phyloP scores from a whole-genome alignment of 169 alveolate species.

The Besnoitia besnoiti region DNA sequence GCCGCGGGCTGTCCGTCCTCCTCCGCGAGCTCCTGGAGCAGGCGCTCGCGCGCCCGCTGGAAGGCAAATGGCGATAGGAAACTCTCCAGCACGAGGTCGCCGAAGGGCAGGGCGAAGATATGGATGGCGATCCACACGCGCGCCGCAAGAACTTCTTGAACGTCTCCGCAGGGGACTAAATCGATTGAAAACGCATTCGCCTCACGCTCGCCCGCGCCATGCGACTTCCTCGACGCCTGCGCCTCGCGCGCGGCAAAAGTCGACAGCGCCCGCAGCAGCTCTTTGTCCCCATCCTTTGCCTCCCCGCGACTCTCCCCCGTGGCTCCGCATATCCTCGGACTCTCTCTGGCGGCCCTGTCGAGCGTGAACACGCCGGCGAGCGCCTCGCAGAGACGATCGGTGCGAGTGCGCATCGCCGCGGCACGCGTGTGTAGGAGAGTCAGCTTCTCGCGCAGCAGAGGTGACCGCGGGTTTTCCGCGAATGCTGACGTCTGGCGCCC shows the following conservation, averaged over 20 bases:
- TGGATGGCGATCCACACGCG: slow-evolving; percentile 9
- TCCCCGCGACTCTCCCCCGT: not conserved
- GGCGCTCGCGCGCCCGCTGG: not conserved
- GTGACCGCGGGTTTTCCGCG: no score
- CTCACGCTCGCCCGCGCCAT: not conserved
- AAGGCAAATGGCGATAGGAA: not conserved
- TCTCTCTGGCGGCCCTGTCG: not conserved
- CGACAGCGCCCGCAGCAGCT: not conserved
- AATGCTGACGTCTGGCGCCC: not conserved
- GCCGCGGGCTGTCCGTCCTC: not conserved
- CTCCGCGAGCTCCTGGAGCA: not conserved
- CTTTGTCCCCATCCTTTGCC: not conserved
- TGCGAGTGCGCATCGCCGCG: not conserved
- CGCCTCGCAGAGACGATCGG: not conserved
- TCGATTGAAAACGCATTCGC: not conserved
- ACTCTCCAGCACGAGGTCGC: slow-evolving; percentile 8
- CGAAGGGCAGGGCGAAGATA: slow-evolving; percentile 18
- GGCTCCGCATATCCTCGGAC: not conserved
- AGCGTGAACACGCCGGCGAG: not conserved
- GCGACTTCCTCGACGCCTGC: not conserved
- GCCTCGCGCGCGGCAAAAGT: not conserved
- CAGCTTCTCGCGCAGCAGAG: no score
- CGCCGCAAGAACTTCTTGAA: not conserved
- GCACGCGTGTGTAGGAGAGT: no score
- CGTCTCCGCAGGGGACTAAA: not conserved